These are phyloP conservation scores for Salix dunnii DNA, from an alignment of 345 rosid species.

Conservation along the genomic window DNA sequence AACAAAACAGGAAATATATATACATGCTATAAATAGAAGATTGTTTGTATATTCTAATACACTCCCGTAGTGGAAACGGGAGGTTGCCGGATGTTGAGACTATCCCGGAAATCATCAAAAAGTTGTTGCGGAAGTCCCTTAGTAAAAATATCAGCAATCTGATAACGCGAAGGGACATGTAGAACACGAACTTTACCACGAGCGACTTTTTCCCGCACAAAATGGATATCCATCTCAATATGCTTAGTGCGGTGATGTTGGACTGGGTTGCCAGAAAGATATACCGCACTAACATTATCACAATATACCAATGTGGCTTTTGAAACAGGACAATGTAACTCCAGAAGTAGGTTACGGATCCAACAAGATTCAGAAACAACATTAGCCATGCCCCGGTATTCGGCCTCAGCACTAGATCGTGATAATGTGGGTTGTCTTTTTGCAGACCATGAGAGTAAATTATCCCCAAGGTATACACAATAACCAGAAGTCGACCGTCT, in stretches of 20 bases:
- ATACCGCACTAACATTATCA: neutral
- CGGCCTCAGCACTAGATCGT: neutral
- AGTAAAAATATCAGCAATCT: conserved; percentile 2
- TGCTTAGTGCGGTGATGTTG: conserved; percentile 3
- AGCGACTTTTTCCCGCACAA: neutral
- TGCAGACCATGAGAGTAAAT: neutral
- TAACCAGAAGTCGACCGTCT: neutral
- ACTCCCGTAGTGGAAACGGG: conserved; percentile 1
- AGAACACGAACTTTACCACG: neutral
- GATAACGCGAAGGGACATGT: neutral
- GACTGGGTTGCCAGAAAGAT: neutral
- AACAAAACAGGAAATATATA: no score
- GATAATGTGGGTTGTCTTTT: neutral
- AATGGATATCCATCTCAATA: conserved; percentile 6
- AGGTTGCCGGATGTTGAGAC: neutral
- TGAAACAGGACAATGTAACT: neutral
- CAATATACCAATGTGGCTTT: neutral
- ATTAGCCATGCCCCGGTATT: neutral
- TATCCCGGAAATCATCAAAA: neutral
- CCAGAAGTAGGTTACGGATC: neutral
- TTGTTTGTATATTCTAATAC: neutral
- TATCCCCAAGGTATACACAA: neutral
- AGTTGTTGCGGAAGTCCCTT: neutral
- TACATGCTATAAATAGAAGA: no score
- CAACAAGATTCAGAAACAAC: neutral